A percentile compares a stretch with the other conserved stretches of the same genome.
phyloP scores from a whole-genome alignment of 768 basidiomycete species.

The Lactarius tabidus region DNA sequence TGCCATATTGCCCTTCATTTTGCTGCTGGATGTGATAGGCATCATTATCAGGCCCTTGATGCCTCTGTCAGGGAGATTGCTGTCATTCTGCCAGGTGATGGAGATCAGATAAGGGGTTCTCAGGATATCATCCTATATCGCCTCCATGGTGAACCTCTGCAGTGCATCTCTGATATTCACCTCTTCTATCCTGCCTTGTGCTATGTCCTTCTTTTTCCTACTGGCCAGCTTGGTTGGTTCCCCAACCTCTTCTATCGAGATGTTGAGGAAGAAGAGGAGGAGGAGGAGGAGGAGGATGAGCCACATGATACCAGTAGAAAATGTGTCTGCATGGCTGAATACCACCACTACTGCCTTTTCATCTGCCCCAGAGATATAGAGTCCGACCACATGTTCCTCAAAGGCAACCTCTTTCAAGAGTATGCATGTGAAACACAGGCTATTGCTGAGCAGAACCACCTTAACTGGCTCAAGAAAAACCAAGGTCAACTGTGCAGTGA shows the following conservation, averaged over 20 bases:
- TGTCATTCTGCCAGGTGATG: background rate
- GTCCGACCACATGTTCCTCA: background rate
- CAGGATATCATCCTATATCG: background rate
- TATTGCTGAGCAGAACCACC: background rate
- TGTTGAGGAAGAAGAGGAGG: background rate
- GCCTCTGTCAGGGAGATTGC: background rate
- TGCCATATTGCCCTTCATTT: slow-evolving; percentile 27
- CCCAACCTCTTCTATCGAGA: background rate
- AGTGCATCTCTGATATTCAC: background rate
- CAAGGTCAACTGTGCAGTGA: background rate
- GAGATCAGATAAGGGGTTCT: background rate
- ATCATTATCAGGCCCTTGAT: background rate
- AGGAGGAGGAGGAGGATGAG: no score
- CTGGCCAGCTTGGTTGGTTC: slow-evolving; percentile 5
- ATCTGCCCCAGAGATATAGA: background rate
- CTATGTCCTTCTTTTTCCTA: slow-evolving; percentile 12
- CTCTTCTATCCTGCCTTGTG: background rate
- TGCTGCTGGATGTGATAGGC: background rate
- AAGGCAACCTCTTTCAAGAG: slow-evolving; percentile 2
- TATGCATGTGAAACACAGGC: background rate
- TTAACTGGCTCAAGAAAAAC: background rate
- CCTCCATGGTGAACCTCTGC: background rate
- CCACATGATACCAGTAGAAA: background rate
- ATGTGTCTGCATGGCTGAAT: background rate
- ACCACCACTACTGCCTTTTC: background rate